phyloP scores from a whole-genome alignment of 1,284 basidiomycete genomes.

The Tremellales sp. region DNA sequence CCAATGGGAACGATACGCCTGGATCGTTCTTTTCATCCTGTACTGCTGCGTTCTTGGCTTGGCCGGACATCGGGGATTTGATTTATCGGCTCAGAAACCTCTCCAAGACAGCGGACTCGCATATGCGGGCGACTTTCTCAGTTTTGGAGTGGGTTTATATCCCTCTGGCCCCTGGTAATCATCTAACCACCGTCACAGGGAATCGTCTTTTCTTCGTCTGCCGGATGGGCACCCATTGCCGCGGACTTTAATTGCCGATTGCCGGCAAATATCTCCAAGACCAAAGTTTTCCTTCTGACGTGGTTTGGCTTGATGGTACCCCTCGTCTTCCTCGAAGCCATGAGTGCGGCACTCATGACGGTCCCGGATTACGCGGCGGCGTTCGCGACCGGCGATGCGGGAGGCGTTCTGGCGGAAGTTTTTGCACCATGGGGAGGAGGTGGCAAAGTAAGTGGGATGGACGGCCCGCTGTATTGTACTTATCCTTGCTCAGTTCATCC shows the following conservation, averaged over 20 bases:
- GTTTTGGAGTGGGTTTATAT: conserved; percentile 50
- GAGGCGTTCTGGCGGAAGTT: conserved; percentile 46
- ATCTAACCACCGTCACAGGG: conserved; percentile 27
- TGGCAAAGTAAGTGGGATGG: conserved; percentile 32
- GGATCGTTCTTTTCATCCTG: conserved; percentile 58
- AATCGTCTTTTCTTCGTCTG: conserved; percentile 57
- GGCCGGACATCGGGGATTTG: conserved; percentile 55
- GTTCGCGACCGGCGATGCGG: conserved; percentile 54
- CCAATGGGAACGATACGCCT: conserved; percentile 61
- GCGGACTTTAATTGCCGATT: conserved; percentile 58
- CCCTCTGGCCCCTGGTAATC: background rate
- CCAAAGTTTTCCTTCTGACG: conserved; percentile 56
- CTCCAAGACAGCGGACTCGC: conserved; percentile 53
- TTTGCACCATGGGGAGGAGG: conserved; percentile 33
- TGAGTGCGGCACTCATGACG: conserved; percentile 57
- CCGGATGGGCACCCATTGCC: conserved; percentile 48
- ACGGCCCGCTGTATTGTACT: background rate
- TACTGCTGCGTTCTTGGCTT: conserved; percentile 57
- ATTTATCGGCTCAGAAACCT: conserved; percentile 52
- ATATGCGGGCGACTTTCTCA: conserved; percentile 51
- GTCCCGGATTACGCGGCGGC: conserved; percentile 56
- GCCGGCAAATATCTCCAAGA: conserved; percentile 51
- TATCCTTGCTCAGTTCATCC: conserved; percentile 49
- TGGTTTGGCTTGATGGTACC: conserved; percentile 58
- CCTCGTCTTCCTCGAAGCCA: conserved; percentile 56